Base-by-base conservation (phyloP, 2,329 filamentous ascomycete species). In the Dactylella cylindrospora region DNA sequence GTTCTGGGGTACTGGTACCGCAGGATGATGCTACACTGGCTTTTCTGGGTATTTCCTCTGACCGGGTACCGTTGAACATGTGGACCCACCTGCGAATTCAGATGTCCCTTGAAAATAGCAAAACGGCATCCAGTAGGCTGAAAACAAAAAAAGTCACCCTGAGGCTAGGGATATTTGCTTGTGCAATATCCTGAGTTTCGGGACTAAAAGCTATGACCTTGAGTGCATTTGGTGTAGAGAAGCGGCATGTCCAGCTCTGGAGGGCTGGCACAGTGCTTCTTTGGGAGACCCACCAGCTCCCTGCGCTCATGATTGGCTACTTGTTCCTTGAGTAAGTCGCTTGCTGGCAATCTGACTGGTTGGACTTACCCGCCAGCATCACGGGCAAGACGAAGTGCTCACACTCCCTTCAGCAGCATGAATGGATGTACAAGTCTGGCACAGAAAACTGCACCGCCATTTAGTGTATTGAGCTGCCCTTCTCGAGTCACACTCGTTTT, bases 1-100 rank as follows among this genome's bases (percentile, higher is more conserved):
- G 22, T n/a, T 53, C 55, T 52, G 55, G 55, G 55, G 55, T 61
- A 61, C 47, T 61, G 55, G 55, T 61, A 61, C 55, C 47, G 29
- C 47, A 52, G 28, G 26, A 36, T 31, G 55, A 29, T 61, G 41
- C 55, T 47, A 47, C 55, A 47, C 55, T 61, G 41, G 55, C 55
- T 61, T 43, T 20, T 43, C 40, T 53, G 47, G 55, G 55, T 61
- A 61, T 61, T 53, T 53, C 41, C 47, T 33, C 41, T 41, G 47
- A 46, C 55, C 46, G 49, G 55, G 55, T 61, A 61, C 47, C 33
- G 26, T 29, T 46, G 46, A 25, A 19, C 47, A 25, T 26, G 41
- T 36, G 47, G 54, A 23, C 47, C 46, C 41, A 47, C 40, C 33
- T 28, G 19, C 40, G 28, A 61, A 41, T 41, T 51, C 40, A 53